A percentile compares a stretch with the other conserved stretches of the same genome.
Conservation (phyloP, 768 basidiomycete genomes). For the Kwoniella bestiolae region DNA sequence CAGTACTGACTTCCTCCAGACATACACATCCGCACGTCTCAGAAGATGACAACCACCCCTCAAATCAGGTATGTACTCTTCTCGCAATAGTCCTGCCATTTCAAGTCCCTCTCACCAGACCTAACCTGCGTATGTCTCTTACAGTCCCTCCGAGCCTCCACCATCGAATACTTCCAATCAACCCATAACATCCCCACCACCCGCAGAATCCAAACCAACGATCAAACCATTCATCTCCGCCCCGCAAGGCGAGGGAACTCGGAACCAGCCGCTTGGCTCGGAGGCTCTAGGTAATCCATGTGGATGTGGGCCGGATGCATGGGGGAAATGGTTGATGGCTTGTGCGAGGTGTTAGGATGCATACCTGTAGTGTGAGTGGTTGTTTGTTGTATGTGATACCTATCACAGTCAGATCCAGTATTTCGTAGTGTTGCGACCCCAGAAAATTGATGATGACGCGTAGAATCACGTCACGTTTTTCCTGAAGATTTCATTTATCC, state of each 20-base stretch:
- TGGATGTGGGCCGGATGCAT: neutral
- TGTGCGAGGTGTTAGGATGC: neutral
- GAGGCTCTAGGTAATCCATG: neutral
- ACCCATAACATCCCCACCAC: neutral
- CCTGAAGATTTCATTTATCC: conserved; percentile 5
- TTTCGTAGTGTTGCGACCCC: too few relatives aligned
- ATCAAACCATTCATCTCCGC: neutral
- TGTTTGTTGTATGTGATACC: neutral
- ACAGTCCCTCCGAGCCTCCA: too few relatives aligned
- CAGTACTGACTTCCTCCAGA: too few relatives aligned
- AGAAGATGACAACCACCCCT: too few relatives aligned
- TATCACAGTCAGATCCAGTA: too few relatives aligned
- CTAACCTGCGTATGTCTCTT: too few relatives aligned
- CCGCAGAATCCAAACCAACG: neutral
- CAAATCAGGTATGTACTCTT: too few relatives aligned
- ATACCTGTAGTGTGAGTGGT: neutral
- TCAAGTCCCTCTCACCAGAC: too few relatives aligned
- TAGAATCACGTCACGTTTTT: neutral
- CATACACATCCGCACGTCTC: too few relatives aligned
- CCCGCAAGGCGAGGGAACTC: neutral
- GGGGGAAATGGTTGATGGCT: conserved; percentile 1
- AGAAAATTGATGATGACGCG: neutral
- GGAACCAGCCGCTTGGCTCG: neutral
- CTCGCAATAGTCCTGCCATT: too few relatives aligned
- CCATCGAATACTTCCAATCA: neutral